phyloP scores from a whole-genome alignment of 306 rosid genomes.

The Arachis stenosperma region DNA sequence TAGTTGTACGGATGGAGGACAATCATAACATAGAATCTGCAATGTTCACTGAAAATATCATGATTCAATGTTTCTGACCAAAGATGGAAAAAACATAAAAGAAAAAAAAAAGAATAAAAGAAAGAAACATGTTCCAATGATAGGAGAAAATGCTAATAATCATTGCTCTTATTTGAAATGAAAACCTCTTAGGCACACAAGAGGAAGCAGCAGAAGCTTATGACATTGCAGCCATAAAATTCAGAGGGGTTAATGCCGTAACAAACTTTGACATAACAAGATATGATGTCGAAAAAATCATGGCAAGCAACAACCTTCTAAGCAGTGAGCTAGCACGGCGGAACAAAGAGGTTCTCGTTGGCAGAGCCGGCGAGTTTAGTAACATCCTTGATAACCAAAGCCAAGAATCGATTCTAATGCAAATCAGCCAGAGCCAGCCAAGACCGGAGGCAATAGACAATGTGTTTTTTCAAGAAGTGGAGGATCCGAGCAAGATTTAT shows the following conservation, averaged over 20 bases:
- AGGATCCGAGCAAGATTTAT: conserved; percentile 54
- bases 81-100: not conserved
- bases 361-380: not conserved
- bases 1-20: conserved; percentile 18
- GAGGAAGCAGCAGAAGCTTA: conserved; percentile 98
- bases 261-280: conserved; percentile 86
- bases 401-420: conserved; percentile 45
- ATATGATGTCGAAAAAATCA: conserved; percentile 82
- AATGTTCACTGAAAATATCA: not conserved
- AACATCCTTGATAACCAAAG: conserved; percentile 25
- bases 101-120: not conserved
- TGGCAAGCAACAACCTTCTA: conserved; percentile 76
- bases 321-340: conserved; percentile 73
- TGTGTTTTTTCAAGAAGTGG: conserved; percentile 49
- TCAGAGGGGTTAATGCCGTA: conserved; percentile 81
- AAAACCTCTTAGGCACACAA: conserved; percentile 67
- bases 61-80: conserved; percentile 11
- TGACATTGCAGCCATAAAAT: conserved; percentile 88
- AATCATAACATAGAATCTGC: conserved; percentile 33
- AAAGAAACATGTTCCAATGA: not conserved
- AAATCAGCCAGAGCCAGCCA: conserved; percentile 42
- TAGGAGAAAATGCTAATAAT: conserved; percentile 17
- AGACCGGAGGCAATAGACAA: conserved; percentile 40
- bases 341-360: conserved; percentile 43
- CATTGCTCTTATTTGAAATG: conserved; percentile 24